Base-by-base conservation (phyloP, 2,329 filamentous ascomycete genomes). In the Teratosphaeria destructans region DNA sequence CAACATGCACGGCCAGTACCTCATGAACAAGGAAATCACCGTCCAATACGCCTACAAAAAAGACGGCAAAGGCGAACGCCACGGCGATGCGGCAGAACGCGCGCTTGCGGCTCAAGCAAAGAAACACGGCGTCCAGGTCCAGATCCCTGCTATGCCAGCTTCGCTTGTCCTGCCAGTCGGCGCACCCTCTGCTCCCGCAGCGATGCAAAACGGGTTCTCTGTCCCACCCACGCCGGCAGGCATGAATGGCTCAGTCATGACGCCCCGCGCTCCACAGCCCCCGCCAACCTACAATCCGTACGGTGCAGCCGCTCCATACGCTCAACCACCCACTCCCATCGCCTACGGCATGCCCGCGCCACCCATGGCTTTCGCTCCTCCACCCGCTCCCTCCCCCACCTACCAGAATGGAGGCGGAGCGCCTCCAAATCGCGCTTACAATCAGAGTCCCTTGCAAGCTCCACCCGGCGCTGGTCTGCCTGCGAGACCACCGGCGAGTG, bases 21-120 rank as follows among this genome's bases (percentile, higher is more conserved):
- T 99, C 62, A 92, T 95, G 81, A 96, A 94, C 80, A 96, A 96
- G 78, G 89, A 96, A 74, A 88, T 97, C 67, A 89, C 88, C 2
- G 94, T 99, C 53, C 93, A 97, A 75, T 99, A 97, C 74, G 94
- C 94, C 47, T 97, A 96, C 82, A 99, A 99, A 81, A 97, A 97
- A 77, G 94, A 99, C 70, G 94, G 94, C 66, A 96, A 96, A 77
- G 93, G 93, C 67, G 93, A 97, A 77, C 82, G 94, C 60, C 94
- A 99, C 72, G 94, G 94, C 68, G 94, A 99, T 73, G 84, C 91
- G 67, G 94, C 94, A 34, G 94, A 99, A 77, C 82, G 94, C 70
- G 88, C 90, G 78, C 83, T 99, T 54, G 94, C 94, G 34, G 86
- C 88, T 32, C 89, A 96, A 76, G 94, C 92, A 60, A 93, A 93